Evolutionary conservation across 2,329 filamentous ascomycete genomes (phyloP), one percentile per base, ranked within the genome.

Genomic region (Peltaster fructicola): DNA sequence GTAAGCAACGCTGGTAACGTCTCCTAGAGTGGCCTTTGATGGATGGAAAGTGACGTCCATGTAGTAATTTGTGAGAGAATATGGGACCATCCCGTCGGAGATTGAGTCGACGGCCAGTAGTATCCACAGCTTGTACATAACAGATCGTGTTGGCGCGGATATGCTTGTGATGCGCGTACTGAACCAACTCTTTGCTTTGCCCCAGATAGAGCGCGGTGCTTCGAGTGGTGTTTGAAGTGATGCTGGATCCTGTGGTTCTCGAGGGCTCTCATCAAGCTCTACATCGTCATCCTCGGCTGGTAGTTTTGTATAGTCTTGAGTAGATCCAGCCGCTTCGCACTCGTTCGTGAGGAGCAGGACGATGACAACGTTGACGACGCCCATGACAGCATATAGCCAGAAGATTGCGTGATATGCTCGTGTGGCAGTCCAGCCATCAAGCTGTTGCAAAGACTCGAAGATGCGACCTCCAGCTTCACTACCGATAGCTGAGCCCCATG

Each of bases 81-180:
- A 51, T 9, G 48, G 66, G 4, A 70, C 72, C 44, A 84, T 61
- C 2, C 77, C 76, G 11, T 47, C 44, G 1, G 73, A 74, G 29
- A 81, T 64, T 0, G 69, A 65, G 44, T 82, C 76, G 5, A 81
- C 40, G 1, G 62, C 63, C 37, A 81, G 74, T 2, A 85, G 53
- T 6, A 74, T 48, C 40, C 70, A 75, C 0, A 85, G 56, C 24
- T 68, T 65, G 25, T 64, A 44, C 5, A 77, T 53, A 15, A 71
- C 57, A 1, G 51, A 39, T 5, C 60, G 51, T 17, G 61, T 70
- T n/a, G 64, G 53, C 3, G 47, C 49, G 4, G 66, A 68, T 11
- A 81, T 67, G n/a, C 22, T 22, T n/a, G n/a, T n/a, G n/a, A n/a
- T n/a, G n/a, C n/a, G n/a, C 2, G 61, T 52, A 1, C 68, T 61